A percentile compares a stretch with the other conserved stretches of the same genome.
Evolutionary conservation across 495 filamentous ascomycete species (phyloP).

Genomic region (Chaetomium fimeti): DNA sequence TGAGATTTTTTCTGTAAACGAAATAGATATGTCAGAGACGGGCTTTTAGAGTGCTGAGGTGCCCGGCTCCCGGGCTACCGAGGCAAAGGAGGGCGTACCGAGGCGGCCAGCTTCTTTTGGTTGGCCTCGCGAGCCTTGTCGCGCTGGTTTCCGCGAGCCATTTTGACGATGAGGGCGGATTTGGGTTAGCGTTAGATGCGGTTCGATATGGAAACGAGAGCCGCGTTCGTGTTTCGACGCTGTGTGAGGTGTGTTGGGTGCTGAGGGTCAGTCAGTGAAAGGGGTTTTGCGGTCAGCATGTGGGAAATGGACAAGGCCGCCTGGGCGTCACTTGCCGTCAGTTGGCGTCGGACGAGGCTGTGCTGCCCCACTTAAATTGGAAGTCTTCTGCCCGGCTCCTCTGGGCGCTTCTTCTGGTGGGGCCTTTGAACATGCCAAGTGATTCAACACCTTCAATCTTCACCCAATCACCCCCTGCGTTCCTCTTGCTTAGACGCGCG

Average conservation of each 20-base stretch:
- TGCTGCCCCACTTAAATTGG: not conserved
- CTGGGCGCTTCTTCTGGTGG: conserved; percentile 26
- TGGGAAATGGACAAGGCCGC: conserved; percentile 2
- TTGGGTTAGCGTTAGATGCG: conserved; percentile 10
- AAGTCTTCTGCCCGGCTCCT: conserved; percentile 1
- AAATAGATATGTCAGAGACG: conserved; percentile 17
- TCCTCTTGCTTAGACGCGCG: not conserved
- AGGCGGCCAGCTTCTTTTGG: conserved; percentile 59
- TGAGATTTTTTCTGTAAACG: conserved; percentile 58
- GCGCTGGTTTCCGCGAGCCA: conserved; percentile 93
- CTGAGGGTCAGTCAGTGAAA: not conserved
- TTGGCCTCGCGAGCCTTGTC: conserved; percentile 83
- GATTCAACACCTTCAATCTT: conserved; percentile 26
- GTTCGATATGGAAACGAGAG: not conserved
- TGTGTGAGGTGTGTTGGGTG: conserved; percentile 6
- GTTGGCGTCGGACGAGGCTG: conserved; percentile 22
- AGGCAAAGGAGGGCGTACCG: conserved; percentile 48
- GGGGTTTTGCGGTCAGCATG: conserved; percentile 8
- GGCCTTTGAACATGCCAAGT: conserved; percentile 9
- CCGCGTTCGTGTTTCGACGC: not conserved
- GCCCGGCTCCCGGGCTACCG: conserved; percentile 13
- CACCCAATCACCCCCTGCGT: not conserved
- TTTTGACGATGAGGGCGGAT: conserved; percentile 34
- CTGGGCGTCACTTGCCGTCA: conserved; percentile 14
- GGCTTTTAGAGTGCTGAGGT: conserved; percentile 7